Conservation (phyloP, 805 yeast species). For the Metschnikowia cerradonensis region DNA sequence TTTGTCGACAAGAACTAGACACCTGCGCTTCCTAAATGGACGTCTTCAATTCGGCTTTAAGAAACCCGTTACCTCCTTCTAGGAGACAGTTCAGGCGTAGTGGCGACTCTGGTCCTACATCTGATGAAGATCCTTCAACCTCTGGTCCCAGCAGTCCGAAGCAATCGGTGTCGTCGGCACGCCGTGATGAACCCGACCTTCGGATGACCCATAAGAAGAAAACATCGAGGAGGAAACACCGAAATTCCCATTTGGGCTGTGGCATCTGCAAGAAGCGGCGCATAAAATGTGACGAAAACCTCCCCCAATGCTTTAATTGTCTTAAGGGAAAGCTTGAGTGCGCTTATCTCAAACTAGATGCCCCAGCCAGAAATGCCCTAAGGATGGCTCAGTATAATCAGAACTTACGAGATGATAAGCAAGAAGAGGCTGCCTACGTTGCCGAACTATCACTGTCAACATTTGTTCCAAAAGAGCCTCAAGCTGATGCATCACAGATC, state of each 20-base stretch:
- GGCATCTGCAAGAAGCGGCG: conserved; percentile 60
- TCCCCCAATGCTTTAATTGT: conserved; percentile 59
- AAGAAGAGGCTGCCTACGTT: conserved; percentile 5
- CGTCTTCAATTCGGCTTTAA: conserved; percentile 27
- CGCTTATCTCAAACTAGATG: conserved; percentile 46
- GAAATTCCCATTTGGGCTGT: conserved; percentile 74
- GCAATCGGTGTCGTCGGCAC: conserved; percentile 1
- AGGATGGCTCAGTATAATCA: conserved; percentile 48
- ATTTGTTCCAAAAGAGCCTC: background rate
- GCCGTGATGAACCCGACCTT: conserved; percentile 14
- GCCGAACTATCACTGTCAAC: background rate
- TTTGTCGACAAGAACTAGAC: background rate
- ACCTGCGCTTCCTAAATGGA: conserved; percentile 15
- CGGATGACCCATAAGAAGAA: conserved; percentile 26
- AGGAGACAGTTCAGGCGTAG: conserved; percentile 19
- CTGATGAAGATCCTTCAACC: conserved; percentile 6
- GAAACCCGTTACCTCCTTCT: conserved; percentile 36
- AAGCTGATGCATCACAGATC: background rate
- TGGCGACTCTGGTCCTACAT: conserved; percentile 2
- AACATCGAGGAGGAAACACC: conserved; percentile 54
- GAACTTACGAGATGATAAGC: conserved; percentile 23
- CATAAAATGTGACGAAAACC: conserved; percentile 61
- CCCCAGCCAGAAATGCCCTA: conserved; percentile 46
- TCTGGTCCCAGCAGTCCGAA: background rate
- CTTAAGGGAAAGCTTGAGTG: conserved; percentile 44